Evolutionary conservation across 2,329 filamentous ascomycete genomes (phyloP).

Genomic region (Monilinia polystroma): DNA sequence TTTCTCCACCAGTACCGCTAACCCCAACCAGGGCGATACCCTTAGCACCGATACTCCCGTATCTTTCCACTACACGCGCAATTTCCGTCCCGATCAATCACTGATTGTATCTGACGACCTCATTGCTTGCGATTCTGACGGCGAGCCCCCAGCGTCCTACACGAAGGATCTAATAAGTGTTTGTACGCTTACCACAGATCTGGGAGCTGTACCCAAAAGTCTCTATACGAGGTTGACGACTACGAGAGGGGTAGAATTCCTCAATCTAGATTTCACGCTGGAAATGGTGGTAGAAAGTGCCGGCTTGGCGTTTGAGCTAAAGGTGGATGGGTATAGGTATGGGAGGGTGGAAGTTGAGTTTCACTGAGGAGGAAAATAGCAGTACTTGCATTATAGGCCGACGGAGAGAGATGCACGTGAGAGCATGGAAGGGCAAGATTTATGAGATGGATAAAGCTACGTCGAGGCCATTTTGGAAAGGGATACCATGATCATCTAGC

Average conservation of each 20-base stretch:
- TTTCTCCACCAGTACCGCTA: not conserved
- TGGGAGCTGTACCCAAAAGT: conserved; percentile 70
- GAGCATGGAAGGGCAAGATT: no score
- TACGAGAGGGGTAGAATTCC: conserved; percentile 76
- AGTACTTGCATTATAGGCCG: no score
- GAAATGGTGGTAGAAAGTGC: conserved; percentile 82
- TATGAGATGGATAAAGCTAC: not conserved
- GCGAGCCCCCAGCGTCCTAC: conserved; percentile 56
- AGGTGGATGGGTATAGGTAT: conserved; percentile 75
- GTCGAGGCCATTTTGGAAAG: not conserved
- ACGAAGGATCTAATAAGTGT: conserved; percentile 66
- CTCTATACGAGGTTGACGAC: conserved; percentile 75
- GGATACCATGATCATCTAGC: not conserved
- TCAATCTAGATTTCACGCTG: conserved; percentile 77
- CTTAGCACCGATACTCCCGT: conserved; percentile 72
- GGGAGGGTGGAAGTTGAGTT: conserved; percentile 77
- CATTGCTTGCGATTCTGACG: conserved; percentile 70
- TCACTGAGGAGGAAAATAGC: conserved; percentile 50
- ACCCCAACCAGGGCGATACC: conserved; percentile 59
- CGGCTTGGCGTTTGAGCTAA: conserved; percentile 72
- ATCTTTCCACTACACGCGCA: conserved; percentile 82
- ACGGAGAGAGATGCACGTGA: not conserved
- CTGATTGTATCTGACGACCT: conserved; percentile 77
- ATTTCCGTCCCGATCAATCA: conserved; percentile 75
- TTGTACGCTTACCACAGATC: conserved; percentile 77